Evolutionary conservation across 2,329 filamentous ascomycete genomes (phyloP).

Genomic region (Cryphonectria japonica): DNA sequence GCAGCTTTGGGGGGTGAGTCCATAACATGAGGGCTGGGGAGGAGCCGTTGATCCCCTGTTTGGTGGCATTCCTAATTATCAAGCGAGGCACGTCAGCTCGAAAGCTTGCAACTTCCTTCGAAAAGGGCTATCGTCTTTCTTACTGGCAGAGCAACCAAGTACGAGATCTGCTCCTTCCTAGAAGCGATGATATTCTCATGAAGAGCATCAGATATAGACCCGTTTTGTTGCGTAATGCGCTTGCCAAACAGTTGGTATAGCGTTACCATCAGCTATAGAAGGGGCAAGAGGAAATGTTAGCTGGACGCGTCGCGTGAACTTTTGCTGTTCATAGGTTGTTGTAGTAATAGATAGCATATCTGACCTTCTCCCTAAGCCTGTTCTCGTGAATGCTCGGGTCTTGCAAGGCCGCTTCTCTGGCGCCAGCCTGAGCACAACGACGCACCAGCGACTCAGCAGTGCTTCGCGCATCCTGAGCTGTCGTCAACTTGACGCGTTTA

Average conservation of each 20-base stretch:
- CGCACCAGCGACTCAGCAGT: neutral
- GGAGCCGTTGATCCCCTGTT: neutral
- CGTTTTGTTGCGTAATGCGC: constrained; percentile 1
- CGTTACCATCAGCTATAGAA: constrained; percentile 11
- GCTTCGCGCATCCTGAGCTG: neutral
- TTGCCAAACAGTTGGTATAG: constrained; percentile 8
- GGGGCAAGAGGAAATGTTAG: neutral
- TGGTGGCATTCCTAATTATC: constrained; percentile 18
- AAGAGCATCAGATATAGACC: neutral
- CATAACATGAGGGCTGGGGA: neutral
- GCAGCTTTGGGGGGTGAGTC: neutral
- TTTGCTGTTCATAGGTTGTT: neutral
- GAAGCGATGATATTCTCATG: neutral
- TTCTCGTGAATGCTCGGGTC: constrained; percentile 2
- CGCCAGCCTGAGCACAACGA: constrained; percentile 16
- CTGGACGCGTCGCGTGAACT: neutral
- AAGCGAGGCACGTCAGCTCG: constrained; percentile 8
- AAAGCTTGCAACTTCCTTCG: too few relatives aligned
- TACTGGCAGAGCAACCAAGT: constrained; percentile 20
- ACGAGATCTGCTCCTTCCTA: neutral
- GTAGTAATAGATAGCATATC: neutral
- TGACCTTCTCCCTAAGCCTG: constrained; percentile 17
- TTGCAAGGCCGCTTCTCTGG: neutral
- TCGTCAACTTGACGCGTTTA: constrained; percentile 20
- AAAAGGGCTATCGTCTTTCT: neutral